A percentile compares a stretch with the other conserved stretches of the same genome.
phyloP scores from a whole-genome alignment of 345 rosid species.

The Lagerstroemia speciosa region DNA sequence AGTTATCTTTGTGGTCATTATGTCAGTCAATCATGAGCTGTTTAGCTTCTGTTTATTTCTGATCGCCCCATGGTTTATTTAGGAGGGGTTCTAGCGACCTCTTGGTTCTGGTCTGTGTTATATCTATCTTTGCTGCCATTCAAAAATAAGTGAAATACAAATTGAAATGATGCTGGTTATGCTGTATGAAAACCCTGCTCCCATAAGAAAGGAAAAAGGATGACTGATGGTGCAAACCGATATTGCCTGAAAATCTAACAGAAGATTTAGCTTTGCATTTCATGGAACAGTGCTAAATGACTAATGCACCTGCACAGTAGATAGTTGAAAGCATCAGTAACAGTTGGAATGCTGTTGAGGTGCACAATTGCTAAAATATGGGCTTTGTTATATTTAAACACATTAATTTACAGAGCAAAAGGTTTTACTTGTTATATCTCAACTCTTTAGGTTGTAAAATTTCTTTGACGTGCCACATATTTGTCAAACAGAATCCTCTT shows the following conservation, averaged over 20 bases:
- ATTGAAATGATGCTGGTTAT: neutral
- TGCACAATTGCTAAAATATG: neutral
- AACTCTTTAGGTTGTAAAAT: neutral
- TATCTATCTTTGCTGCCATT: too few relatives aligned
- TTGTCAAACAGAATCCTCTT: slow-evolving; percentile 61
- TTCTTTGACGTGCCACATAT: neutral
- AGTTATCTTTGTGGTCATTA: neutral
- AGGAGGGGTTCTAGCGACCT: too few relatives aligned
- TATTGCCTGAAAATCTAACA: neutral
- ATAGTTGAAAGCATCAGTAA: neutral
- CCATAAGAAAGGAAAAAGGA: neutral
- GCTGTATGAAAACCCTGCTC: neutral
- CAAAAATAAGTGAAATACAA: too few relatives aligned
- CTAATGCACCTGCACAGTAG: neutral
- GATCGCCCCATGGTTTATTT: neutral
- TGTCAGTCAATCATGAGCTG: neutral
- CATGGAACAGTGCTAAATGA: neutral
- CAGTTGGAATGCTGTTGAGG: too few relatives aligned
- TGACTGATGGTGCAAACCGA: neutral
- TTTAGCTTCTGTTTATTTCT: neutral
- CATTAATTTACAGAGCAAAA: too few relatives aligned
- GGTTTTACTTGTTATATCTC: neutral
- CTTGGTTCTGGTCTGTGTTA: too few relatives aligned
- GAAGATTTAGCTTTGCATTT: neutral
- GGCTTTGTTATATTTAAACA: neutral